phyloP scores from a whole-genome alignment of 2,329 filamentous ascomycete species.

The Blastomyces gilchristii region DNA sequence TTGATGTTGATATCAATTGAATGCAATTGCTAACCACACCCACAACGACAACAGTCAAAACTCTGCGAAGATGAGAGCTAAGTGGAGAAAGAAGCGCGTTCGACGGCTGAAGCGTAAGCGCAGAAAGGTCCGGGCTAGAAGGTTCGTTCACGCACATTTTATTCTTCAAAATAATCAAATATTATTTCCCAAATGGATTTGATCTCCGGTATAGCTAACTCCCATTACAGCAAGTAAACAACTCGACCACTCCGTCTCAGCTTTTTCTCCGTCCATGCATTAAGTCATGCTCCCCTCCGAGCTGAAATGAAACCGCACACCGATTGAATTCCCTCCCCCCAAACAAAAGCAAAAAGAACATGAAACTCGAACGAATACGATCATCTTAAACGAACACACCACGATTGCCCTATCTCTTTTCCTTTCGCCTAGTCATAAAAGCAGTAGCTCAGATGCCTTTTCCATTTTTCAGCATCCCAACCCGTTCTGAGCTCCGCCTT shows the following conservation, averaged over 20 bases:
- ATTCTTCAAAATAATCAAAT: not conserved
- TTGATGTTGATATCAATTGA: not conserved
- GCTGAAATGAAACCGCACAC: constrained; percentile 3
- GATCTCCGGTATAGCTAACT: constrained; percentile 25
- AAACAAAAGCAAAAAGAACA: not conserved
- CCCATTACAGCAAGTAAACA: constrained; percentile 53
- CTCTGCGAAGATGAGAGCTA: constrained; percentile 65
- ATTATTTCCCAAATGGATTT: not conserved
- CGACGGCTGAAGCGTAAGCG: constrained; percentile 99
- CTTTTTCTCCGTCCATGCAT: constrained; percentile 17
- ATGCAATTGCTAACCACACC: constrained; percentile 10
- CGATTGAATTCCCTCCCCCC: not conserved
- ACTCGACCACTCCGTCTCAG: constrained; percentile 49
- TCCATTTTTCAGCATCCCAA: not conserved
- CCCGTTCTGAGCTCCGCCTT: constrained; percentile 2
- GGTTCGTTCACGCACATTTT: constrained; percentile 51
- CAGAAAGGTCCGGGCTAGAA: constrained; percentile 98
- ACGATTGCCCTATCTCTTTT: too few relatives aligned
- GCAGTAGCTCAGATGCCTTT: not conserved
- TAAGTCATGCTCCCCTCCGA: not conserved
- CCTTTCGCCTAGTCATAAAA: not conserved
- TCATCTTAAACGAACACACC: not conserved
- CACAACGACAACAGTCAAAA: constrained; percentile 18
- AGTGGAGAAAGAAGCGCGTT: constrained; percentile 99
- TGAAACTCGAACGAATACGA: not conserved